Base-by-base conservation (phyloP, 2,329 filamentous ascomycete species). In the Pseudopithomyces chartarum region DNA sequence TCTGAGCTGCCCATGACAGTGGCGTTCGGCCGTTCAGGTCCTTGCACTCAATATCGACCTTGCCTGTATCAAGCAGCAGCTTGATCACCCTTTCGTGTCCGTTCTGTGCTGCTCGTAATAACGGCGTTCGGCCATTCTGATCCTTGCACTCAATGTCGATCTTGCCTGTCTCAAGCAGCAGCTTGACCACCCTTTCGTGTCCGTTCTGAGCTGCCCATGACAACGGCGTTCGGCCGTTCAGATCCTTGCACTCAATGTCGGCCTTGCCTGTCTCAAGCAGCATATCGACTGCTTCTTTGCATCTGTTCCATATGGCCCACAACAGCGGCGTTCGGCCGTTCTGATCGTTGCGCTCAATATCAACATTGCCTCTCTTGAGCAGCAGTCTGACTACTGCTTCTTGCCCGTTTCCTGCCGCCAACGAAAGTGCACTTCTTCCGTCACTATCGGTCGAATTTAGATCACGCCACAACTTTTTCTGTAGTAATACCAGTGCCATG, bases 241-340 rank as follows among this genome's bases (percentile, higher is more conserved):
- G 29, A 19, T 17, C 17, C 33, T 49, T 49, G 11, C 12, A 5
- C 15, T 49, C n/a, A 23, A 26, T 15, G 11, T 49, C 32, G n/a
- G 39, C 32, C 32, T 38, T 36, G 32, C 29, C 32, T 23, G n/a
- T 38, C 6, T 23, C 23, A 20, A 58, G 2, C 13, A 55, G 40
- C 23, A 55, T 38, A 12, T 58, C 48, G 10, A 55, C 46, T 22
- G 52, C 22, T n/a, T 10, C 45, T 32, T 47, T 29, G 43, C 52
- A 29, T 26, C 36, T 43, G 2, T 39, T 17, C 13, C 6, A 6
- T 39, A 43, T 40, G 12, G 48, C 54, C 20, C 23, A 34, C 17
- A 12, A 48, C 19, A 56, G 42, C 29, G 54, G 54, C 32, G 48
- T 56, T 17, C 22, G 22, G 10, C 50, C 26, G 10, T 36, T 36